Conservation (phyloP, 768 basidiomycete species). For the Amanita pseudoporphyria region DNA sequence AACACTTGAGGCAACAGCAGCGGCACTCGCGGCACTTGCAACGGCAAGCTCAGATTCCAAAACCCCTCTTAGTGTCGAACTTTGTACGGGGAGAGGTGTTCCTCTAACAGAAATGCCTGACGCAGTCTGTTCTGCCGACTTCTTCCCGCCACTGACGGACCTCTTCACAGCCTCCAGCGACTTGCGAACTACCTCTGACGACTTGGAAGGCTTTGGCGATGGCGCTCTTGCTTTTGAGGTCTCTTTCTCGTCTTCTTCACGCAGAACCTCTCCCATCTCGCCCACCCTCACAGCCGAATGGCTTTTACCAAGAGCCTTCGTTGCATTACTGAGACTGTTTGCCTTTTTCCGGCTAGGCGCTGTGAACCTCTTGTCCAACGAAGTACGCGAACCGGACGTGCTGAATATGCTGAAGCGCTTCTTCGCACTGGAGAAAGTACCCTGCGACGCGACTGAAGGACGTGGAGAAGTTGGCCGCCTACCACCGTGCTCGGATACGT, state of each 20-base stretch:
- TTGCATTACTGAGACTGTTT: slow-evolving; percentile 4
- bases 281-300: slow-evolving; percentile 34
- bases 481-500: neutral
- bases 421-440: slow-evolving; percentile 39
- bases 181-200: slow-evolving; percentile 11
- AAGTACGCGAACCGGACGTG: slow-evolving; percentile 22
- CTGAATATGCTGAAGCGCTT: slow-evolving; percentile 62
- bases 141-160: neutral
- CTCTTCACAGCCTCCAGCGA: slow-evolving; percentile 8
- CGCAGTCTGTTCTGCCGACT: neutral
- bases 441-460: slow-evolving; percentile 25
- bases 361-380: slow-evolving; percentile 19
- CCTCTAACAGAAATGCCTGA: neutral
- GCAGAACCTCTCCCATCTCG: slow-evolving; percentile 63
- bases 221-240: slow-evolving; percentile 13
- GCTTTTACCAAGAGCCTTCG: slow-evolving; percentile 26
- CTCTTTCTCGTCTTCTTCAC: slow-evolving; percentile 39
- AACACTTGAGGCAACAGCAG: neutral
- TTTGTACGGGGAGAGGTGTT: neutral
- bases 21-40: neutral
- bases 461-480: slow-evolving; percentile 3
- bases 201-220: slow-evolving; percentile 10
- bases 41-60: neutral
- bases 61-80: neutral
- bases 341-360: slow-evolving; percentile 12